Percentiles rank a stretch among this genome's conserved stretches.
Evolutionary conservation across 1,284 basidiomycete species (phyloP).

Genomic region (Apiotrichum sp.): DNA sequence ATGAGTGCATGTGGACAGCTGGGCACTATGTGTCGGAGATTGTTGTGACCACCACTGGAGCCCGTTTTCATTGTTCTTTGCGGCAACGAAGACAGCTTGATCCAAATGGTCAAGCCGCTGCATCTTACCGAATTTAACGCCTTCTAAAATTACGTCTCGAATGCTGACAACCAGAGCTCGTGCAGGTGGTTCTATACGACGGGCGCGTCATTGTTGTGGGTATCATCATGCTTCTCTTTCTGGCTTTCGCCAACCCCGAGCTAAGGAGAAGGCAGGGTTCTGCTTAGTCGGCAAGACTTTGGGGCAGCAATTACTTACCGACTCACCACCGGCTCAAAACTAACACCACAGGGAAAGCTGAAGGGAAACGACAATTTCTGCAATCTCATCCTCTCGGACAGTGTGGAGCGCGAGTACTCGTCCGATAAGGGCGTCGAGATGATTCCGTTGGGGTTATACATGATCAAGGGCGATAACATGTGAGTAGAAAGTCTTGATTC

Average conservation of each 20-base stretch:
- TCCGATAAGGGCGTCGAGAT: conserved; percentile 88
- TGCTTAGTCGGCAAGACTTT: too few species aligned
- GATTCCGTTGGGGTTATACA: conserved; percentile 88
- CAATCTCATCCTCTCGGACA: conserved; percentile 85
- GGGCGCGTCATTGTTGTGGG: conserved; percentile 46
- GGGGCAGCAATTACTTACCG: too few species aligned
- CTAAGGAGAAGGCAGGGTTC: too few species aligned
- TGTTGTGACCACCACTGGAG: not conserved
- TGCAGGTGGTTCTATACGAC: conserved; percentile 47
- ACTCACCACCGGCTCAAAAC: too few species aligned
- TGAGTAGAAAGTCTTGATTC: conserved; percentile 45
- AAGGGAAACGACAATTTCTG: conserved; percentile 88
- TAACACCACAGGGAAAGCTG: conserved; percentile 62
- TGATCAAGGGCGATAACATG: conserved; percentile 98
- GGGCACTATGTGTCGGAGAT: too few species aligned
- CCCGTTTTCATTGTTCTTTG: too few species aligned
- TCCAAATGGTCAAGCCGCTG: too few species aligned
- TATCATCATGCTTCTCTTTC: not conserved
- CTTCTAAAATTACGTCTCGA: too few species aligned
- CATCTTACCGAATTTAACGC: too few species aligned
- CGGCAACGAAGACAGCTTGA: too few species aligned
- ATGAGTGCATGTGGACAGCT: too few species aligned
- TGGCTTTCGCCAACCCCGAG: too few species aligned
- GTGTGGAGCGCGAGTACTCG: conserved; percentile 83
- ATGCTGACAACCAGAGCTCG: conserved; percentile 29